Conservation (phyloP, 2,329 filamentous ascomycete genomes). For the Byssochlamys sp. region DNA sequence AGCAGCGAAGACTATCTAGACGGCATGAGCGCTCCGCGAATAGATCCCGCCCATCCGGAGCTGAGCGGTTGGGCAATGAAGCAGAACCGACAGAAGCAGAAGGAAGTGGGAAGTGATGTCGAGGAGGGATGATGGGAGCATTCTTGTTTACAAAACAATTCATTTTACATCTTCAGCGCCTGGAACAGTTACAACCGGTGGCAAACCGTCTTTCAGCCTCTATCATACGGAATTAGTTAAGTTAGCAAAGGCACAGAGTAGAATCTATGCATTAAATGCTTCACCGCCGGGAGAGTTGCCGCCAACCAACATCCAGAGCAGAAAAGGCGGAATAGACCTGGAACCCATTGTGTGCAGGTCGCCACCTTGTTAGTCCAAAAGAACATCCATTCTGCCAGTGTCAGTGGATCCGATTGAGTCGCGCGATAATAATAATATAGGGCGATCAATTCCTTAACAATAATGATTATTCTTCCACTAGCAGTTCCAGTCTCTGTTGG, state of each 20-base stretch:
- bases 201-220: not conserved
- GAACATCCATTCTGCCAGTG: not conserved
- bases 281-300: not conserved
- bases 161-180: not conserved
- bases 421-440: not conserved
- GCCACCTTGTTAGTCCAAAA: not conserved
- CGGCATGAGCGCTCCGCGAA: constrained; percentile 48
- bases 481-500: not conserved
- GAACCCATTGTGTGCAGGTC: not conserved
- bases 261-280: not conserved
- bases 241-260: not conserved
- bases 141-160: not conserved
- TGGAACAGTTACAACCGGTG: not conserved
- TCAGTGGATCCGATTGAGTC: not conserved
- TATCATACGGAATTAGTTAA: not conserved
- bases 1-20: constrained; percentile 53
- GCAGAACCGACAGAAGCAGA: constrained; percentile 30
- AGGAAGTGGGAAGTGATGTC: constrained; percentile 13
- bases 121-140: constrained; percentile 10
- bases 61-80: constrained; percentile 38
- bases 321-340: not conserved
- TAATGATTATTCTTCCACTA: not conserved
- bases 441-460: not conserved
- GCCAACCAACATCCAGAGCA: not conserved
- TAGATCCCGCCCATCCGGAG: constrained; percentile 35